A percentile compares a stretch with the other conserved stretches of the same genome.
Evolutionary conservation across 2,329 filamentous ascomycete genomes (phyloP).

Genomic region (Hysterium pulicare): DNA sequence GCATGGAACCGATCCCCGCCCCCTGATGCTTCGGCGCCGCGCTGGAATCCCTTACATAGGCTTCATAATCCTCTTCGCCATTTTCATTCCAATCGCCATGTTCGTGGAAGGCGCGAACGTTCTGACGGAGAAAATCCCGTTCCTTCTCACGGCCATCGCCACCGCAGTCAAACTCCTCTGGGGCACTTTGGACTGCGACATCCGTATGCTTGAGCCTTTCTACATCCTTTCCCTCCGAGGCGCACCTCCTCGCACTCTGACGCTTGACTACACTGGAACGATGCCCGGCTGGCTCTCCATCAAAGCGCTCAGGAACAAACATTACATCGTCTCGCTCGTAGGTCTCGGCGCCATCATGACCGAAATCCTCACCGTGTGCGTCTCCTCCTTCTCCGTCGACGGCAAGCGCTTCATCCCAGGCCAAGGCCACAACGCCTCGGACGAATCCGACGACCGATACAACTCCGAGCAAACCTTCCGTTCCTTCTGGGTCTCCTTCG

Average conservation of each 20-base stretch:
- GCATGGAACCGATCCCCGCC: slow-evolving; percentile 53
- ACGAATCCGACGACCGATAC: slow-evolving; percentile 18
- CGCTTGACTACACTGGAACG: slow-evolving; percentile 69
- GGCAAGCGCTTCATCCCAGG: slow-evolving; percentile 56
- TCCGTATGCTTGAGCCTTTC: slow-evolving; percentile 73
- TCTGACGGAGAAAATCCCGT: slow-evolving; percentile 61
- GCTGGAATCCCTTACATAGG: slow-evolving; percentile 61
- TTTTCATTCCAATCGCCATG: slow-evolving; percentile 59
- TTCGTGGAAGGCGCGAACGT: slow-evolving; percentile 54
- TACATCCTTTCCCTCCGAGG: slow-evolving; percentile 65
- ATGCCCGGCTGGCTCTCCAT: slow-evolving; percentile 65
- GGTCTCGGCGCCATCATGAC: slow-evolving; percentile 69
- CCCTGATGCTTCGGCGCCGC: slow-evolving; percentile 62
- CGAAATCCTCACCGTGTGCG: slow-evolving; percentile 69
- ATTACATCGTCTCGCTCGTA: slow-evolving; percentile 64
- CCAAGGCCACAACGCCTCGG: slow-evolving; percentile 13
- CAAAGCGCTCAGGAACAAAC: slow-evolving; percentile 59
- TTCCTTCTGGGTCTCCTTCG: slow-evolving; percentile 66
- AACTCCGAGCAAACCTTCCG: slow-evolving; percentile 45
- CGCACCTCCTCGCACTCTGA: slow-evolving; percentile 63
- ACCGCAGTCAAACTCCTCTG: slow-evolving; percentile 66
- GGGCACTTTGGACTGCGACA: slow-evolving; percentile 65
- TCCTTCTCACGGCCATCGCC: slow-evolving; percentile 63
- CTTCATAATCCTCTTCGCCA: slow-evolving; percentile 55
- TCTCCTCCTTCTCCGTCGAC: slow-evolving; percentile 64